phyloP scores from a whole-genome alignment of 2,329 filamentous ascomycete genomes.

The Diaporthe caulivora region DNA sequence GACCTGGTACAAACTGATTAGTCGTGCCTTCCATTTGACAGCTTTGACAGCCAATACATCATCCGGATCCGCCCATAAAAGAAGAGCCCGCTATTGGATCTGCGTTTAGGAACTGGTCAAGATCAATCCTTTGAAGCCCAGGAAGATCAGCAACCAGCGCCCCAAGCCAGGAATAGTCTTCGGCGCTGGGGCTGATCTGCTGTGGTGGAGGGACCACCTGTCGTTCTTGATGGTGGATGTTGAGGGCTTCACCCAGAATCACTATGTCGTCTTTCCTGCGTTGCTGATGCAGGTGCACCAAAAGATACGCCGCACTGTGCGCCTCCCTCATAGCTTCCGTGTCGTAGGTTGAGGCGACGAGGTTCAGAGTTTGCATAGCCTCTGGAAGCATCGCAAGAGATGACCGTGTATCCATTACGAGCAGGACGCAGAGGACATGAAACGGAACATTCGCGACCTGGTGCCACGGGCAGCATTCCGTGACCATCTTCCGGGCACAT shows the following conservation, averaged over 20 bases:
- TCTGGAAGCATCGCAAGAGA: conserved; percentile 61
- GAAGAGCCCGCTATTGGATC: conserved; percentile 34
- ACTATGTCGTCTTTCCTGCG: conserved; percentile 59
- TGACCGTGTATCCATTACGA: conserved; percentile 66
- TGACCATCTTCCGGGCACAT: conserved; percentile 60
- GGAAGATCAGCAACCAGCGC: conserved; percentile 58
- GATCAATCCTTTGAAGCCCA: conserved; percentile 56
- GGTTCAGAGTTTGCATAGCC: conserved; percentile 61
- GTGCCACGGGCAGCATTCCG: conserved; percentile 65
- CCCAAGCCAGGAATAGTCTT: conserved; percentile 57
- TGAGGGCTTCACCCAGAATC: conserved; percentile 54
- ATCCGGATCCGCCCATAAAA: conserved; percentile 20
- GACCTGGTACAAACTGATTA: neutral
- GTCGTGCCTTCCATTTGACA: neutral
- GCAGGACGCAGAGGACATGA: conserved; percentile 66
- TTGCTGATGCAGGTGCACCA: conserved; percentile 65
- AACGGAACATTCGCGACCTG: conserved; percentile 72
- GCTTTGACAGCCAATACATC: neutral
- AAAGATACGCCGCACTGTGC: conserved; percentile 64
- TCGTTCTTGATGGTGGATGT: conserved; percentile 48
- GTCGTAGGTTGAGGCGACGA: conserved; percentile 57
- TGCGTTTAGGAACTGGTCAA: conserved; percentile 51
- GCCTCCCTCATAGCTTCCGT: conserved; percentile 65
- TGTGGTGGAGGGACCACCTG: conserved; percentile 30
- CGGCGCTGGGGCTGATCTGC: conserved; percentile 40